phyloP scores from a whole-genome alignment of 177 flowering plant species.

The Vitis hybrid region DNA sequence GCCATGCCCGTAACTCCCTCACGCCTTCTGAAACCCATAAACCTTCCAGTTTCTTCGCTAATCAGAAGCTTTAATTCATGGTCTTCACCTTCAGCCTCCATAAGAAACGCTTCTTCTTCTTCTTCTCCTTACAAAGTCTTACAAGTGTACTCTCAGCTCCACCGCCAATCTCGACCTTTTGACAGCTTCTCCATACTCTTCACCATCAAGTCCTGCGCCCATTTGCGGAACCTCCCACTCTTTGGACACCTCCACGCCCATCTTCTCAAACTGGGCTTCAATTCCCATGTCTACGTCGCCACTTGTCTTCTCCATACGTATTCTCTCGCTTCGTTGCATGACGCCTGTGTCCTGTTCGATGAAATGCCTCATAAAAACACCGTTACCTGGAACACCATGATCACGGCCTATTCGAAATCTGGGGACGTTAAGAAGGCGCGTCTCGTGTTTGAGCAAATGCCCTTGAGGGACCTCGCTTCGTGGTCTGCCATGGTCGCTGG shows the following conservation, averaged over 20 bases:
- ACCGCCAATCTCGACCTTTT: constrained; percentile 30
- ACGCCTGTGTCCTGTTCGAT: constrained; percentile 56
- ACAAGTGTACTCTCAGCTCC: constrained; percentile 46
- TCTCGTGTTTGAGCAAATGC: constrained; percentile 49
- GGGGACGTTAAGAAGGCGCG: constrained; percentile 42
- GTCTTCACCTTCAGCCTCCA: constrained; percentile 26
- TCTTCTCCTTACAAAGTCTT: constrained; percentile 48
- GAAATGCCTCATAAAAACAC: constrained; percentile 59
- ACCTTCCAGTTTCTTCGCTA: not conserved
- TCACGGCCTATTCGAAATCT: constrained; percentile 44
- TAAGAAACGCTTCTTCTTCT: constrained; percentile 34
- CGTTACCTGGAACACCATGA: constrained; percentile 71
- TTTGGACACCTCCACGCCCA: constrained; percentile 61
- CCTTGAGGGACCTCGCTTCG: constrained; percentile 40
- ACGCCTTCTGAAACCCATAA: constrained; percentile 3
- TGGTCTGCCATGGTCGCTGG: constrained; percentile 73
- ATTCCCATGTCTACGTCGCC: constrained; percentile 46
- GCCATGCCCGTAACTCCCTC: constrained; percentile 13
- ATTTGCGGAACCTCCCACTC: constrained; percentile 19
- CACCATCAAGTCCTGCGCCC: constrained; percentile 46
- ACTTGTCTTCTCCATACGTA: constrained; percentile 49
- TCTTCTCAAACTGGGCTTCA: constrained; percentile 45
- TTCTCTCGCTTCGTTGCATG: constrained; percentile 19
- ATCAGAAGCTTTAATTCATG: constrained; percentile 30
- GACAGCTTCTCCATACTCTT: constrained; percentile 49